These are phyloP conservation scores for Cercospora sojina DNA, from an alignment of 2,329 filamentous ascomycete species.

Conservation along the genomic window DNA sequence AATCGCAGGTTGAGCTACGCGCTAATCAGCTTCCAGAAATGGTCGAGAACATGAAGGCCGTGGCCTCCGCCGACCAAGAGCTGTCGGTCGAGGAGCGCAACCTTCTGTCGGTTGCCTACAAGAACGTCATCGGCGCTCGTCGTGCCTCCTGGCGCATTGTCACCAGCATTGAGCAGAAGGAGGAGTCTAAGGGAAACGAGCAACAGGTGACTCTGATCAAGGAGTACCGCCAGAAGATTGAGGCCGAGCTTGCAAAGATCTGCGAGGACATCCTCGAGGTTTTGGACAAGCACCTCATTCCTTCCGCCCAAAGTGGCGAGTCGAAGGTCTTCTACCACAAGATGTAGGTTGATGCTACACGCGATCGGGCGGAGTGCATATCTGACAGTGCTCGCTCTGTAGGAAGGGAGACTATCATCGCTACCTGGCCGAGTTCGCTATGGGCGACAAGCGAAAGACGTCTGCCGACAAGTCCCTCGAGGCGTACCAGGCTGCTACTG, in stretches of 20 bases:
- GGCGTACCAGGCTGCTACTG: conserved; percentile 93
- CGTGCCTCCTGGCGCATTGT: conserved; percentile 98
- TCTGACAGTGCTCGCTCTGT: conserved; percentile 28
- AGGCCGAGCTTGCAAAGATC: conserved; percentile 93
- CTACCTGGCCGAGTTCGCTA: conserved; percentile 95
- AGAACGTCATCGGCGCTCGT: conserved; percentile 96
- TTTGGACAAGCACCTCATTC: conserved; percentile 89
- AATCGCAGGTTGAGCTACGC: conserved; percentile 32
- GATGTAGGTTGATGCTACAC: conserved; percentile 64
- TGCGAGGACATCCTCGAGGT: conserved; percentile 97
- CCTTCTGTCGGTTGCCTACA: conserved; percentile 96
- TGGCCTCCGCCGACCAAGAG: conserved; percentile 74
- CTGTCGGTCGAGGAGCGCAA: conserved; percentile 88
- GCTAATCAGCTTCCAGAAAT: conserved; percentile 68
- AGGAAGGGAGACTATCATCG: conserved; percentile 99
- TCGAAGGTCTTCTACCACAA: conserved; percentile 99
- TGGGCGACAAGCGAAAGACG: conserved; percentile 91
- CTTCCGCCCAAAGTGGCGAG: conserved; percentile 90
- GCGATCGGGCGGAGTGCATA: not conserved
- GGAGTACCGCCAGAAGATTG: conserved; percentile 98
- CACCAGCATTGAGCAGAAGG: conserved; percentile 98
- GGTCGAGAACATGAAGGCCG: conserved; percentile 99
- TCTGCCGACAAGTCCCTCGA: conserved; percentile 92
- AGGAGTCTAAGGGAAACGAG: conserved; percentile 97
- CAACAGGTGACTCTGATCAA: conserved; percentile 88